Evolutionary conservation across 2,329 filamentous ascomycete species (phyloP).

Genomic region (Talaromyces sp.): DNA sequence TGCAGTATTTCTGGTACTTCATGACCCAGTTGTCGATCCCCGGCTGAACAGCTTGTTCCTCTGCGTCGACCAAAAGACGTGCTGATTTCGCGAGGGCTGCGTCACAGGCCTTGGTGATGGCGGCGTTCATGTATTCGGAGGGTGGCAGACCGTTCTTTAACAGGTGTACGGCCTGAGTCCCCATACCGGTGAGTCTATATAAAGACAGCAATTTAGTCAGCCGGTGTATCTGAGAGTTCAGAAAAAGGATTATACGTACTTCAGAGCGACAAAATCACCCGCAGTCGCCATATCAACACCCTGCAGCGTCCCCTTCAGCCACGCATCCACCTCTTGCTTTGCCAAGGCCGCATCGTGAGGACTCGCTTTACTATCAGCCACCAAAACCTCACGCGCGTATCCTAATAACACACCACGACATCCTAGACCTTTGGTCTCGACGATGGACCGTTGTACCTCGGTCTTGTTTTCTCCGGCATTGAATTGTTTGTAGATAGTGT

Average conservation of each 20-base stretch:
- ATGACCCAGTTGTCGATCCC: constrained; percentile 53
- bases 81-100: constrained; percentile 42
- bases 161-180: constrained; percentile 40
- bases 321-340: constrained; percentile 38
- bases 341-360: constrained; percentile 30
- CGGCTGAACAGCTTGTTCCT: constrained; percentile 51
- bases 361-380: constrained; percentile 34
- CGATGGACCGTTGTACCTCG: constrained; percentile 47
- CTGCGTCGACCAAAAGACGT: constrained; percentile 52
- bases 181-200: constrained; percentile 49
- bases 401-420: constrained; percentile 53
- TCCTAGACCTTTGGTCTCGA: constrained; percentile 47
- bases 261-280: constrained; percentile 53
- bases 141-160: constrained; percentile 40
- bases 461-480: constrained; percentile 51
- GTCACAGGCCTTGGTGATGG: constrained; percentile 45
- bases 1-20: constrained; percentile 52
- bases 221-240: background rate
- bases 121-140: constrained; percentile 39
- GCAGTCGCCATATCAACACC: constrained; percentile 51
- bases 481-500: constrained; percentile 55
- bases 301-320: constrained; percentile 52
- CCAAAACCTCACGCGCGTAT: constrained; percentile 56
- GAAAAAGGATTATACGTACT: constrained; percentile 35
- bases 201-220: background rate